These are phyloP conservation scores for Glycyrrhiza uralensis DNA, from an alignment of 306 rosid genomes.

Conservation along the genomic window DNA sequence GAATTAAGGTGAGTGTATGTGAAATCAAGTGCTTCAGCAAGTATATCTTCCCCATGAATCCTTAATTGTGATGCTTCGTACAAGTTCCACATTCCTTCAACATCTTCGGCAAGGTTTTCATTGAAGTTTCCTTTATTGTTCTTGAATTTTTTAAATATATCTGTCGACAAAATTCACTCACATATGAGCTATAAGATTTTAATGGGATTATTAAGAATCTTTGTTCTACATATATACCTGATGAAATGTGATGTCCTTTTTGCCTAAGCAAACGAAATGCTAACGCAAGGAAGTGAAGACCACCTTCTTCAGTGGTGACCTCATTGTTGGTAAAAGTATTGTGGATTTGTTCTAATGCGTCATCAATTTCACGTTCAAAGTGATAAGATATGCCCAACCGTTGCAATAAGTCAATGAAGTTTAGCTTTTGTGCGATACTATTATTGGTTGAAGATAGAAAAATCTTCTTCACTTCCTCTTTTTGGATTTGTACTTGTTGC, in stretches of 20 bases:
- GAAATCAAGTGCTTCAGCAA: constrained; percentile 43
- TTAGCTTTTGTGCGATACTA: not conserved
- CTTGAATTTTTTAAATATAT: constrained; percentile 36
- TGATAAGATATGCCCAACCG: constrained; percentile 31
- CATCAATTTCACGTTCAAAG: constrained; percentile 16
- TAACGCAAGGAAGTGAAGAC: constrained; percentile 29
- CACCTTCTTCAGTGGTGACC: not conserved
- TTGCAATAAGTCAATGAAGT: constrained; percentile 21
- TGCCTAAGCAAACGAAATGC: constrained; percentile 45
- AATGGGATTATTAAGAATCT: not conserved
- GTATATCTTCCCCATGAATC: constrained; percentile 32
- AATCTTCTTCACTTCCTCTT: constrained; percentile 34
- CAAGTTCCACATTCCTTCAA: constrained; percentile 38
- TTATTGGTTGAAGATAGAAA: not conserved
- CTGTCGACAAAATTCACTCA: constrained; percentile 12
- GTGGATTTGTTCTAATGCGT: constrained; percentile 19
- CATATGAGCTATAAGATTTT: not conserved
- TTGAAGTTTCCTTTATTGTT: constrained; percentile 29
- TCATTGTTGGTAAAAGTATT: not conserved
- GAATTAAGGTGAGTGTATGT: not conserved
- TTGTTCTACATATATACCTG: not conserved
- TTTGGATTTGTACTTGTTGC: not conserved
- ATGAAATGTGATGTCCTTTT: constrained; percentile 22
- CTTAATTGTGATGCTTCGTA: constrained; percentile 48
- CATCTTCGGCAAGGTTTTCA: constrained; percentile 11